These are phyloP conservation scores for Lonicera japonica DNA, from an alignment of 129 eudicot genomes.

Conservation along the genomic window DNA sequence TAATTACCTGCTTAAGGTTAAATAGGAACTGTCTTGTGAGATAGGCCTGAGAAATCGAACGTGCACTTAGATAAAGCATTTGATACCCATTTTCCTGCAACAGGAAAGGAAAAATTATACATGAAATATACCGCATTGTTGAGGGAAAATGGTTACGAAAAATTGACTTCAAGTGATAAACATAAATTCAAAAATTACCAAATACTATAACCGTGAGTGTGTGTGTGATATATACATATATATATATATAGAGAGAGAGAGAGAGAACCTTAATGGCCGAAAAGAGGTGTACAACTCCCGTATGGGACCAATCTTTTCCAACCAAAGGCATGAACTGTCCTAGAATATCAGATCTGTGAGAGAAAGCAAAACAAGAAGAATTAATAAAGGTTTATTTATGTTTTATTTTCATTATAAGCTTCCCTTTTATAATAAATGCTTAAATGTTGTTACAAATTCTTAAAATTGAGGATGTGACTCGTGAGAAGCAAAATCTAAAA, in stretches of 20 bases:
- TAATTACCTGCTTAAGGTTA: slow-evolving; percentile 80
- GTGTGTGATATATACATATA: too few species aligned
- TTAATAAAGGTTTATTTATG: neutral
- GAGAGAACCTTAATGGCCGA: slow-evolving; percentile 80
- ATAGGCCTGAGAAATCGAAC: slow-evolving; percentile 87
- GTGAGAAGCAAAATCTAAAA: too few species aligned
- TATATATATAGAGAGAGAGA: neutral
- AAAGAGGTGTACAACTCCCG: slow-evolving; percentile 93
- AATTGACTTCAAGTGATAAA: neutral
- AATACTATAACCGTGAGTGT: neutral
- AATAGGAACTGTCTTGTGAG: slow-evolving; percentile 80
- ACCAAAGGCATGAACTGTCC: slow-evolving; percentile 99
- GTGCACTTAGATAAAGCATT: slow-evolving; percentile 90
- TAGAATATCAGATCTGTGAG: slow-evolving; percentile 86
- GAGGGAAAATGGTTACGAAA: too few species aligned
- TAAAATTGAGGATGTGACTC: too few species aligned
- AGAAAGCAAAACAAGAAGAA: slow-evolving; percentile 5
- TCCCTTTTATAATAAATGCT: too few species aligned
- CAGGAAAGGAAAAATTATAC: slow-evolving; percentile 6
- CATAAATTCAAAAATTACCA: neutral
- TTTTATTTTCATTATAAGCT: too few species aligned
- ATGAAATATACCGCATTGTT: slow-evolving; percentile 1
- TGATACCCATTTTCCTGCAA: slow-evolving; percentile 95
- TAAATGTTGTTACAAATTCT: too few species aligned
- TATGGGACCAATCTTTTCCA: slow-evolving; percentile 98